phyloP scores from a whole-genome alignment of 129 eudicot species.

The Pittosporum tobira region DNA sequence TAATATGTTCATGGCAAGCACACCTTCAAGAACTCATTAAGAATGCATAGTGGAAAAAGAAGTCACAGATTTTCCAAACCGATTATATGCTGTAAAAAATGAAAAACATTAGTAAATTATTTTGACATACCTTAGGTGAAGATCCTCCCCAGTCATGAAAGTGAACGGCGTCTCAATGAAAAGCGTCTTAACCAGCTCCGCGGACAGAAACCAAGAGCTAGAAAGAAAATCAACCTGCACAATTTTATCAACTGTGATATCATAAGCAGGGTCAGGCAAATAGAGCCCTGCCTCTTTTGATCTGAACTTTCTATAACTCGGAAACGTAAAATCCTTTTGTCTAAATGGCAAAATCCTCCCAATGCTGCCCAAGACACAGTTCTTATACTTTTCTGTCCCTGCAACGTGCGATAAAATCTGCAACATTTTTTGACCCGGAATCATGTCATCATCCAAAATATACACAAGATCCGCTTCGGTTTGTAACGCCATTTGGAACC shows the following conservation, averaged over 20 bases:
- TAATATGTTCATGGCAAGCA: neutral
- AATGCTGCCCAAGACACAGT: slow-evolving; percentile 88
- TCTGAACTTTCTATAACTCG: slow-evolving; percentile 85
- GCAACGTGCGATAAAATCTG: slow-evolving; percentile 81
- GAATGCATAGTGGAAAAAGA: neutral
- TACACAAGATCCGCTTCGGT: slow-evolving; percentile 87
- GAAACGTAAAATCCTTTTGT: slow-evolving; percentile 86
- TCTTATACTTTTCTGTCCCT: slow-evolving; percentile 85
- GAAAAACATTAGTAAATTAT: neutral
- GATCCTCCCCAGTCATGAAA: slow-evolving; percentile 87
- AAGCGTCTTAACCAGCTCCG: slow-evolving; percentile 86
- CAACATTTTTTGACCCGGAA: slow-evolving; percentile 84
- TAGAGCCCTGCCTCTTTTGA: slow-evolving; percentile 95
- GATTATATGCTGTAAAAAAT: neutral
- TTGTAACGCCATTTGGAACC: slow-evolving; percentile 93
- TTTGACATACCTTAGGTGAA: slow-evolving; percentile 76
- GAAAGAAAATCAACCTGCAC: slow-evolving; percentile 96
- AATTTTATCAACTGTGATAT: slow-evolving; percentile 64
- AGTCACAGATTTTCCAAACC: neutral
- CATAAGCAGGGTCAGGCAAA: slow-evolving; percentile 97
- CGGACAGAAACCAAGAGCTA: slow-evolving; percentile 93
- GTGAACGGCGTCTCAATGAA: slow-evolving; percentile 88
- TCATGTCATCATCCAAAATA: slow-evolving; percentile 89
- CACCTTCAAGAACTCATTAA: no score
- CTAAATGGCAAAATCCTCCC: slow-evolving; percentile 93